Evolutionary conservation across 306 rosid species (phyloP).

Genomic region (Dicorynia guianensis): DNA sequence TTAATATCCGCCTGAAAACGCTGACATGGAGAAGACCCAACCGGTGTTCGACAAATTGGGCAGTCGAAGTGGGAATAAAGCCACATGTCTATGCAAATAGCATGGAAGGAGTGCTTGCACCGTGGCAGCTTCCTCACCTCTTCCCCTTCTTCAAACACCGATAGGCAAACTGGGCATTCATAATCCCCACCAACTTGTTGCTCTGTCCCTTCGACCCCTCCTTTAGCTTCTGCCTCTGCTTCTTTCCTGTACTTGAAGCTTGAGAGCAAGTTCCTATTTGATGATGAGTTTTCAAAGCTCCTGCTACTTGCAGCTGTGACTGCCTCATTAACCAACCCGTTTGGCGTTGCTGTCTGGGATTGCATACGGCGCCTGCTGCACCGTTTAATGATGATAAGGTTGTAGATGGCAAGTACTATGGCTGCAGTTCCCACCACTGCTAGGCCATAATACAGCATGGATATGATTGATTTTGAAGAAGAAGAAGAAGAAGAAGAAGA

Average conservation of each 20-base stretch:
- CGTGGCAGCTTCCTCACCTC: slow-evolving; percentile 76
- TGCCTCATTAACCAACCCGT: background rate
- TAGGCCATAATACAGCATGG: slow-evolving; percentile 78
- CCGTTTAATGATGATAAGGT: slow-evolving; percentile 67
- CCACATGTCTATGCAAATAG: slow-evolving; percentile 91
- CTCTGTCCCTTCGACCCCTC: background rate
- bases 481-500: slow-evolving; percentile 33
- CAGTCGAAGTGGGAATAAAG: slow-evolving; percentile 88
- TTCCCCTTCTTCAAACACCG: slow-evolving; percentile 88
- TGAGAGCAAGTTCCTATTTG: slow-evolving; percentile 45
- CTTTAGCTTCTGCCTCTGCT: slow-evolving; percentile 9
- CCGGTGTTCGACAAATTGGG: slow-evolving; percentile 85
- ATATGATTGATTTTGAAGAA: slow-evolving; percentile 48
- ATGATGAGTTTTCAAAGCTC: slow-evolving; percentile 34
- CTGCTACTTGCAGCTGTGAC: slow-evolving; percentile 1
- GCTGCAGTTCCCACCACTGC: slow-evolving; percentile 67
- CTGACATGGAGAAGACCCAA: slow-evolving; percentile 26
- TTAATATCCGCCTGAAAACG: slow-evolving; percentile 46
- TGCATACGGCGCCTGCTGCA: slow-evolving; percentile 42
- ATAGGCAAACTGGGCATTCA: slow-evolving; percentile 84
- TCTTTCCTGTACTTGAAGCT: slow-evolving; percentile 87
- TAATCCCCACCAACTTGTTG: slow-evolving; percentile 24
- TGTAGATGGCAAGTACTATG: slow-evolving; percentile 64
- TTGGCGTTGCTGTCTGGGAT: slow-evolving; percentile 8
- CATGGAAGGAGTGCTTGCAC: slow-evolving; percentile 83